Percentiles rank a stretch among this genome's conserved stretches.
These are phyloP conservation scores for Emergomyces orientalis DNA, from an alignment of 2,329 filamentous ascomycete genomes.

Conservation along the genomic window DNA sequence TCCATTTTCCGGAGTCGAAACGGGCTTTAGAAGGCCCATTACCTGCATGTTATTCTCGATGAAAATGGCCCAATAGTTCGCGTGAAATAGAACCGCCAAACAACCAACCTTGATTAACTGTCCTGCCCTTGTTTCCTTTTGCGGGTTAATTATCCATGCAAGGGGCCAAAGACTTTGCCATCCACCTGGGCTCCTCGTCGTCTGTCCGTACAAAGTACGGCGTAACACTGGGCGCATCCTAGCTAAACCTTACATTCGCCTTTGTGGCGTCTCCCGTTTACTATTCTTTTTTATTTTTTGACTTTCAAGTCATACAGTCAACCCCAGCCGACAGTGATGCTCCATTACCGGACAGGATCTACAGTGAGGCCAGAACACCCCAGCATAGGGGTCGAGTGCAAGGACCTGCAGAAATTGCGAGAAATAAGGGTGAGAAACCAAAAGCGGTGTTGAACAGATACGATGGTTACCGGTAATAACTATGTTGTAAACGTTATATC, in stretches of 20 bases:
- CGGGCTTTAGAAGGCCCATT: background rate
- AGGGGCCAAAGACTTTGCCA: background rate
- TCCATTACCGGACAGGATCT: background rate
- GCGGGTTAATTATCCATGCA: background rate
- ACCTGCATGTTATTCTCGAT: background rate
- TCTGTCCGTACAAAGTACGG: background rate
- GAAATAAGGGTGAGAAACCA: background rate
- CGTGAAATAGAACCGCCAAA: background rate
- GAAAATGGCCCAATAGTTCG: constrained; percentile 1
- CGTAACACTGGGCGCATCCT: background rate
- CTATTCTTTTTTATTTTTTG: constrained; percentile 1
- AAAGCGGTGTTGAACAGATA: background rate
- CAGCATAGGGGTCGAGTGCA: background rate
- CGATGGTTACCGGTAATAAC: background rate
- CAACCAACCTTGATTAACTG: background rate
- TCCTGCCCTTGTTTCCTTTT: background rate
- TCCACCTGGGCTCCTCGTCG: background rate
- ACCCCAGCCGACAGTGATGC: background rate
- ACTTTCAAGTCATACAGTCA: background rate
- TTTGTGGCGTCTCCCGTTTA: constrained; percentile 3
- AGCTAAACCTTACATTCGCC: background rate
- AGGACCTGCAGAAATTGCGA: background rate
- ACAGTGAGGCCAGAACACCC: background rate
- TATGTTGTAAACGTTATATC: background rate
- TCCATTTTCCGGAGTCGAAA: background rate